These are phyloP conservation scores for Colletotrichum liriopes DNA, from an alignment of 2,329 filamentous ascomycete species.

Conservation along the genomic window DNA sequence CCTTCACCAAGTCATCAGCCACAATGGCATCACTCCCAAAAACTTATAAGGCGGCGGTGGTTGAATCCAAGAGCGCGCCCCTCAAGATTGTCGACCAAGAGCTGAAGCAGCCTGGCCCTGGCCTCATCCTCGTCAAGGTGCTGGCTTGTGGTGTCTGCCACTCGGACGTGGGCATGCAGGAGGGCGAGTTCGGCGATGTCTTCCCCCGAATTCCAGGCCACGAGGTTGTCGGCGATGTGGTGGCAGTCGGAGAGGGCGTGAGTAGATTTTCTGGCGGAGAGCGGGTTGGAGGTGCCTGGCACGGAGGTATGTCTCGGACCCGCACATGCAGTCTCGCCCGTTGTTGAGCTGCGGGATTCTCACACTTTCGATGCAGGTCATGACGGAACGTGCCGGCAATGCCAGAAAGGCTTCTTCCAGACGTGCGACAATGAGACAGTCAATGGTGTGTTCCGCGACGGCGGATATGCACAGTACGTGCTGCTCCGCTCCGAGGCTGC, in stretches of 20 bases:
- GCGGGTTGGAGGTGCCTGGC: constrained; percentile 78
- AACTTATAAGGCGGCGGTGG: constrained; percentile 77
- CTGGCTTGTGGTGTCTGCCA: constrained; percentile 82
- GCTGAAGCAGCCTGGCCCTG: constrained; percentile 68
- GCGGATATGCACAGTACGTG: constrained; percentile 79
- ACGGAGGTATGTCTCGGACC: constrained; percentile 67
- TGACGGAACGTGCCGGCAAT: constrained; percentile 73
- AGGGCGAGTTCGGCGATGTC: constrained; percentile 66
- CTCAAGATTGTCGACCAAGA: constrained; percentile 73
- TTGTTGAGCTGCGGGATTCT: neutral
- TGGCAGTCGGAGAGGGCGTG: constrained; percentile 71
- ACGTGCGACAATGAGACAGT: constrained; percentile 75
- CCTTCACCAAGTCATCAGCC: neutral
- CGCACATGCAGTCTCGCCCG: neutral
- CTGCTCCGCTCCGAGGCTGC: constrained; percentile 73
- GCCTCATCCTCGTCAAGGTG: constrained; percentile 79
- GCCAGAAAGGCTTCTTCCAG: constrained; percentile 76
- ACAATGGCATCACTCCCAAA: constrained; percentile 65
- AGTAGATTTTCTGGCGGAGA: constrained; percentile 71
- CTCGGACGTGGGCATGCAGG: constrained; percentile 67
- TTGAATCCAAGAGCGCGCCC: constrained; percentile 67
- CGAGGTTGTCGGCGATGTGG: constrained; percentile 79
- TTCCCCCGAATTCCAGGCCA: constrained; percentile 79
- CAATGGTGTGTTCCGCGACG: constrained; percentile 77
- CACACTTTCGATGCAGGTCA: constrained; percentile 61